phyloP scores from a whole-genome alignment of 2,329 filamentous ascomycete species.

The Aspergillus sp. region DNA sequence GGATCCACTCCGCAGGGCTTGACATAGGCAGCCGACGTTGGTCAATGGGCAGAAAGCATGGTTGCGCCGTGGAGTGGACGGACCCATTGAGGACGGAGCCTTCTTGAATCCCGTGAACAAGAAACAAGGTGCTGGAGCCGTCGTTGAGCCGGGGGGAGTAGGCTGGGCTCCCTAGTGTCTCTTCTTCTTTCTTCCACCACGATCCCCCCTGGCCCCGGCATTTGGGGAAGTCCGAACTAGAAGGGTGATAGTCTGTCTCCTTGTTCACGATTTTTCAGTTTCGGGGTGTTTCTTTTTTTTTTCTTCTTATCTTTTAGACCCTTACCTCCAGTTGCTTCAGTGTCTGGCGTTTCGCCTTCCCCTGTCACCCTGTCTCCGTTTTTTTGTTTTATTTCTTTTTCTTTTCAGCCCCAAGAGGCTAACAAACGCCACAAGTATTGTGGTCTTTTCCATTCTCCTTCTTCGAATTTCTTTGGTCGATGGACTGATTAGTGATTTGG shows the following conservation, averaged over 20 bases:
- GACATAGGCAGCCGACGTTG: background rate
- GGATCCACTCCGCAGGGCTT: slow-evolving; percentile 9
- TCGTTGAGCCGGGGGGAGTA: slow-evolving; percentile 6
- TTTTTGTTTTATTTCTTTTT: background rate
- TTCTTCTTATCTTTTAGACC: slow-evolving; percentile 3
- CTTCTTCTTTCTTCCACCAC: background rate
- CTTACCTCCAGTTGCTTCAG: background rate
- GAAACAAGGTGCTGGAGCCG: slow-evolving; percentile 9
- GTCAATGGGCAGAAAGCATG: background rate
- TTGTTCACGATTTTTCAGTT: background rate
- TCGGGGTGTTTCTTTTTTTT: background rate
- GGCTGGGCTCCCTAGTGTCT: background rate
- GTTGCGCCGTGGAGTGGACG: slow-evolving; percentile 1
- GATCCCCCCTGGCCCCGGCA: slow-evolving; percentile 7
- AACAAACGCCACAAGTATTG: slow-evolving; percentile 11
- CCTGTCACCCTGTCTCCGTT: background rate
- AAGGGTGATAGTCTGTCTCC: background rate
- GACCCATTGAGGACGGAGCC: slow-evolving; percentile 1
- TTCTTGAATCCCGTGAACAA: background rate
- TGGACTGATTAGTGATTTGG: slow-evolving; percentile 12
- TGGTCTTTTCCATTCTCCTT: slow-evolving; percentile 2
- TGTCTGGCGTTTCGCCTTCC: background rate
- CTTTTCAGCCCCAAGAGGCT: slow-evolving; percentile 20
- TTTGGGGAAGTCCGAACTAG: slow-evolving; percentile 9
- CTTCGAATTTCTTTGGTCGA: background rate